Evolutionary conservation across 148 eudicot genomes (phyloP), one percentile per base, ranked within the genome.

Genomic region (Diospyros lotus): DNA sequence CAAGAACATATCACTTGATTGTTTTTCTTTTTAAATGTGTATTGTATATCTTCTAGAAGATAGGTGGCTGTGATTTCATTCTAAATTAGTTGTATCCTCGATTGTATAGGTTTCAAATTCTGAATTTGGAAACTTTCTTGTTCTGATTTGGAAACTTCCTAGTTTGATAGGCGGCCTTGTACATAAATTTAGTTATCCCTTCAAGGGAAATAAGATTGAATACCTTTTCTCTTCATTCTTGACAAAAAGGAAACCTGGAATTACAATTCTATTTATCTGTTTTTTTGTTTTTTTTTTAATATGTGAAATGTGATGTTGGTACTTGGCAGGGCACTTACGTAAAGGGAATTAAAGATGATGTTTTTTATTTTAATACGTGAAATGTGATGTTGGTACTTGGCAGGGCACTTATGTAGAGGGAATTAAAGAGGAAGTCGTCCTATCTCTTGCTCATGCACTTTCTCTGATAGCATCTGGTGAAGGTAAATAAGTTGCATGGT

Each of bases 381-480:
- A 69, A 52, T 53, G 41, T 69, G 18, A 69, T 38, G 59, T 5
- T 78, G 54, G 61, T 55, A 54, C 72, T 41, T 76, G 59, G 74
- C 84, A 91, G 96, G 96, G 96, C 45, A 89, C 90, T 56, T 91
- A 86, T 74, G 88, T 91, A 17, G 96, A 91, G 76, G 93, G 96
- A 45, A 89, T 91, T 73, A 91, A 91, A 71, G 96, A 91, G 77
- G 96, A 91, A 81, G 96, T 91, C 75, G 93, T 91, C 60, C 70
- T 91, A 61, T 89, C 96, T 52, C 93, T 93, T 77, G 96, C 87
- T 73, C 96, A 91, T 71, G 96, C 93, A 56, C 82, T 91, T 77
- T 91, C 96, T 61, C 75, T 91, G 61, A 91, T 91, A 48, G 96
- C 93, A 63, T 82, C 96, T 52, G 96, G 96, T 58, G 93, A 91